Conservation (phyloP, 2,329 filamentous ascomycete genomes). For the Diaporthe nobilis region DNA sequence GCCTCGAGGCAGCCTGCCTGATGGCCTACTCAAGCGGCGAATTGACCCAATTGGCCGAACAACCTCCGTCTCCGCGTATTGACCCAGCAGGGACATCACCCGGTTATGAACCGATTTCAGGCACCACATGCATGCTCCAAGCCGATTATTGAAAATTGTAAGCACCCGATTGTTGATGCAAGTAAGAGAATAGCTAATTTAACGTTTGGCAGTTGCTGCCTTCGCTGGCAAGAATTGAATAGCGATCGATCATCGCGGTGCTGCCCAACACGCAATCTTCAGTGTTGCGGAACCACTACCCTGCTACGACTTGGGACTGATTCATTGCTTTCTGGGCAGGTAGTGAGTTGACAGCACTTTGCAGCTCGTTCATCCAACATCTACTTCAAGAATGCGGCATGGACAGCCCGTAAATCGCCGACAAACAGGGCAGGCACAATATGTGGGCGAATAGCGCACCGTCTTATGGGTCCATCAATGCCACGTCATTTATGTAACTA, state of each 20-base stretch:
- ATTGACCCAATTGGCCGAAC: slow-evolving; percentile 21
- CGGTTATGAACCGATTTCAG: slow-evolving; percentile 28
- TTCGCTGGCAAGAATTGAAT: not conserved
- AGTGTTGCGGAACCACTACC: not conserved
- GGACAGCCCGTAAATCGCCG: not conserved
- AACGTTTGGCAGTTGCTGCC: not conserved
- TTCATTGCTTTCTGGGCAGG: not conserved
- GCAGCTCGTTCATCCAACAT: not conserved
- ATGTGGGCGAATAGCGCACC: not conserved
- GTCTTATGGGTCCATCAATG: not conserved
- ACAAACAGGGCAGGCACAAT: not conserved
- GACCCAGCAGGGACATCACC: slow-evolving; percentile 1
- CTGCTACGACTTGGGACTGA: too few relatives aligned
- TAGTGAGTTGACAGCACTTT: not conserved
- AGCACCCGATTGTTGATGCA: not conserved
- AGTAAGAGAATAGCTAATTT: too few relatives aligned
- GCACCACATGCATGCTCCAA: not conserved
- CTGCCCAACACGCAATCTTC: not conserved
- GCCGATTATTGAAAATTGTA: not conserved
- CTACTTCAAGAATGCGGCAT: not conserved
- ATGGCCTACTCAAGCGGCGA: not conserved
- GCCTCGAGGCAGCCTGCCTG: not conserved
- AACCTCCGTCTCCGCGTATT: not conserved
- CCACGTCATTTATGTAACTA: not conserved
- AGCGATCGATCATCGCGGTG: not conserved